phyloP scores from a whole-genome alignment of 2,329 filamentous ascomycete genomes.

The Scolecobasidium constrictum region DNA sequence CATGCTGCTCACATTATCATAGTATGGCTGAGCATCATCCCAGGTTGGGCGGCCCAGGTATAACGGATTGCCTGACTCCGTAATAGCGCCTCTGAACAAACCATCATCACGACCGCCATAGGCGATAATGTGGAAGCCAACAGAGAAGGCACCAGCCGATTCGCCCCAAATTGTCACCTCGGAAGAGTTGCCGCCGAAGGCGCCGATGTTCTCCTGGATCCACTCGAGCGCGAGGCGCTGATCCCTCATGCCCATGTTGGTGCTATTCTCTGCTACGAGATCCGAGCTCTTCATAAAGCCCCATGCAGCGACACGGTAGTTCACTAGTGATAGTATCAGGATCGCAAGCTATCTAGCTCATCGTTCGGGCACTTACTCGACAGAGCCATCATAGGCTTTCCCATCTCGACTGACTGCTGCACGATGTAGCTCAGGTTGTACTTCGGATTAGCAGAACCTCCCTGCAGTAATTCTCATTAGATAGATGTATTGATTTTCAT shows the following conservation, averaged over 20 bases:
- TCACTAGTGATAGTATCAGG: constrained; percentile 35
- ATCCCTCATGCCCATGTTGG: constrained; percentile 63
- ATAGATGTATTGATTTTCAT: too few relatives aligned
- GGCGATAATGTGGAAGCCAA: constrained; percentile 64
- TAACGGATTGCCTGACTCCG: constrained; percentile 33
- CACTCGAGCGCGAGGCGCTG: constrained; percentile 64
- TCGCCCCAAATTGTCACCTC: constrained; percentile 74
- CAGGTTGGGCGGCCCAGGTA: not conserved
- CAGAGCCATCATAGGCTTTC: constrained; percentile 62
- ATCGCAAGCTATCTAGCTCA: not conserved
- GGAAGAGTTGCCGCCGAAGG: constrained; percentile 63
- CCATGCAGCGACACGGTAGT: constrained; percentile 66
- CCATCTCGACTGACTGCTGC: constrained; percentile 26
- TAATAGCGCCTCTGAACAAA: constrained; percentile 67
- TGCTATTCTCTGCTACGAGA: constrained; percentile 52
- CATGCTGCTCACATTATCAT: constrained; percentile 23
- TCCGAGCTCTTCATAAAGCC: constrained; percentile 63
- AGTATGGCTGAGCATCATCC: not conserved
- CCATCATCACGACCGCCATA: constrained; percentile 57
- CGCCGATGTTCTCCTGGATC: constrained; percentile 65
- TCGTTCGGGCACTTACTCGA: constrained; percentile 26
- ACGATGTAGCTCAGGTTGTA: constrained; percentile 37
- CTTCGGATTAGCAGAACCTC: not conserved
- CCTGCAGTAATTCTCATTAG: not conserved
- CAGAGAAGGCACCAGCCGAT: constrained; percentile 47